These are phyloP conservation scores for Plasmopara muralis DNA, from an alignment of 352 stramenopile genomes.

Conservation along the genomic window DNA sequence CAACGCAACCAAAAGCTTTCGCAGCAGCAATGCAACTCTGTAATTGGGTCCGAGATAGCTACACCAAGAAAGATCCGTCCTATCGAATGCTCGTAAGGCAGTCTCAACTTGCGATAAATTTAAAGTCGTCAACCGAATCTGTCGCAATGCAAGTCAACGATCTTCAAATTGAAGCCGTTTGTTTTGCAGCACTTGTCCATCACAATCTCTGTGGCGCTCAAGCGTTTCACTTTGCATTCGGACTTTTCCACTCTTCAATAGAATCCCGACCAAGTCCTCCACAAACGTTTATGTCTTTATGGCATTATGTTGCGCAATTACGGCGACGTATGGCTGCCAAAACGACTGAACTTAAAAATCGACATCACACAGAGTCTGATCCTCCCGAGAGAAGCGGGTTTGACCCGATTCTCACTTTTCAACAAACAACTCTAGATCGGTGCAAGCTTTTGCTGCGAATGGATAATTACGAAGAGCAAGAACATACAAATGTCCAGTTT, in stretches of 20 bases:
- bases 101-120: constrained; percentile 10
- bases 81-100: constrained; percentile 69
- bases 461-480: constrained; percentile 24
- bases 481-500: constrained; percentile 23
- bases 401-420: constrained; percentile 17
- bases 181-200: constrained; percentile 56
- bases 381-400: neutral
- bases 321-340: constrained; percentile 30
- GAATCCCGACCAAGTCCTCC: constrained; percentile 14
- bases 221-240: constrained; percentile 30
- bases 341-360: constrained; percentile 42
- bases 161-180: constrained; percentile 35
- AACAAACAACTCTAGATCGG: constrained; percentile 32
- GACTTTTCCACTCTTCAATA: neutral
- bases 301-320: constrained; percentile 50
- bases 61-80: constrained; percentile 40
- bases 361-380: neutral
- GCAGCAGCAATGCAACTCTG: constrained; percentile 25
- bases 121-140: constrained; percentile 11
- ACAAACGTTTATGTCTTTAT: constrained; percentile 28
- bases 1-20: neutral
- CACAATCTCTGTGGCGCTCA: constrained; percentile 31
- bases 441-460: constrained; percentile 38
- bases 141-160: constrained; percentile 18
- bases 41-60: constrained; percentile 44